Base-by-base conservation (phyloP, 2,329 filamentous ascomycete species). In the Pseudogymnoascus sp. region DNA sequence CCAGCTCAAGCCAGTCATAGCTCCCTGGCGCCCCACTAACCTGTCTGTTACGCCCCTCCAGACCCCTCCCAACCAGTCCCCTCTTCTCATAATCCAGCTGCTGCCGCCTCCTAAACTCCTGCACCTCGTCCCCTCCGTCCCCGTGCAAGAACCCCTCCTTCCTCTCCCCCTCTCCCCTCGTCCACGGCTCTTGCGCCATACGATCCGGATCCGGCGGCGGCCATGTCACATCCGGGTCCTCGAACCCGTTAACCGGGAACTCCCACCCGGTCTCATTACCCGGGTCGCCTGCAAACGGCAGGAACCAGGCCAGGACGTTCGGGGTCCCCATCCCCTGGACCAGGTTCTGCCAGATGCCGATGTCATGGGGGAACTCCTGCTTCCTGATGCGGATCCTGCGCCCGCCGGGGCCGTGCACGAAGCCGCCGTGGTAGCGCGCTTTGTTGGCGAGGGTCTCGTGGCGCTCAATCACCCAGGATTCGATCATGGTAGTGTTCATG, bases 281-380 rank as follows among this genome's bases (percentile, higher is more conserved):
- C 36, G 21, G 61, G 7, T 68, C 36, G 60, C 63, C 31, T 40
- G 59, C 12, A 71, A 92, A 79, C 0, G 90, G 90, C 68, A 84
- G 83, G 63, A 91, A 76, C 90, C 90, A 95, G 5, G 81, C 72
- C 0, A 91, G 67, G 0, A 83, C 69, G 71, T 90, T 91, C 6
- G 72, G 67, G 0, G 84, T 87, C 3, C 89, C 89, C 88, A 95
- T 93, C 14, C 86, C 88, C 71, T 90, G 87, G 14, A 82, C 81
- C 72, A 93, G 80, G 73, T 96, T 96, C 37, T 77, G 73, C 77
- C 85, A 91, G 69, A 95, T 78, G 60, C 89, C 89, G 50, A 93
- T 76, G 70, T 96, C 90, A 75, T 92, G 95, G 0, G 90, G 91
- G 69, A 91, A 95, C 73, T 93, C 89, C 69, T 93, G 83, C 62